Evolutionary conservation across 2,329 filamentous ascomycete species (phyloP), one percentile per base, ranked within the genome.

Genomic region (Diplodia scrobiculata): DNA sequence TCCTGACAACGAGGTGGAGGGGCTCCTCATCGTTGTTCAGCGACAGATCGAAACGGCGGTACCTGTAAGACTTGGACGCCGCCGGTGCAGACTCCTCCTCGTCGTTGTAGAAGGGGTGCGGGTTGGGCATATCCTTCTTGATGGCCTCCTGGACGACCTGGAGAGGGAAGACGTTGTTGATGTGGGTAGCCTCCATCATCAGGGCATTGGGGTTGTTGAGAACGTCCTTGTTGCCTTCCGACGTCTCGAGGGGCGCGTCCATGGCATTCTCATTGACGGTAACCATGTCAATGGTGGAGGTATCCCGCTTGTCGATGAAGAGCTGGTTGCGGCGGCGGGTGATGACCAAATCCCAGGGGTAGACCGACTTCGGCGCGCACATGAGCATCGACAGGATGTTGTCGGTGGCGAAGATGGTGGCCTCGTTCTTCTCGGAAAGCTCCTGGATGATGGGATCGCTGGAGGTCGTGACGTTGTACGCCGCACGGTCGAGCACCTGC

Each of bases 141-240:
- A 87, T 83, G 69, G 82, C 84, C 83, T 99, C 95, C 73, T 87
- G 80, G 71, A 99, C 93, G 62, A 96, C 92, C 84, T 99, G 95
- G 80, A 96, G 91, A 72, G 92, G 91, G 79, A 99, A 99, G 84
- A 98, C 96, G 86, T 98, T 95, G 87, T 99, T 99, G 86, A 99
- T 99, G 84, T 97, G 96, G 63, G 95, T 99, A 65, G 95, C 95
- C 82, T 99, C 95, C 79, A 97, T 90, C 75, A 96, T 94, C 67
- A 99, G 88, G 64, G 93, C 92, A 65, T 84, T 82, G n/a, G 95
- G 95, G 75, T 92, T 92, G 86, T 99, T 99, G 81, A 99, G 90
- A 70, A 86, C 84, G 77, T 99, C 95, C 82, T 97, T 96, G 83
- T 91, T 92, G 73, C 91, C 91, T 75, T 98, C 94, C 66, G 91